phyloP scores from a whole-genome alignment of 331 rosid species.

The Arachis monticola region DNA sequence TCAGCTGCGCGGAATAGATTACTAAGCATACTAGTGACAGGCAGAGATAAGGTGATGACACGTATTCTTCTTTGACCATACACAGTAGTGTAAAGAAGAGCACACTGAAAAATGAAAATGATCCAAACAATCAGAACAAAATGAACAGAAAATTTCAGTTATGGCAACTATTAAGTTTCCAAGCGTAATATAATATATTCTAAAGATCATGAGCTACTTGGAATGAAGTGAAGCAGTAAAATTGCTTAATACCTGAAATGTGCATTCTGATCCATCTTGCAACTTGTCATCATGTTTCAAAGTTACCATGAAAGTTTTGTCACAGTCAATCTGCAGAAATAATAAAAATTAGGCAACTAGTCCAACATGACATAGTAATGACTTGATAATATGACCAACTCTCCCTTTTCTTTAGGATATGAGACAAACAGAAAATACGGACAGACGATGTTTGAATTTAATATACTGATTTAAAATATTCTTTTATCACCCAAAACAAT shows the following conservation, averaged over 20 bases:
- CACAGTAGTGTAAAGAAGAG: slow-evolving; percentile 93
- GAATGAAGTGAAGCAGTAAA: slow-evolving; percentile 37
- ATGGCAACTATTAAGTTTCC: slow-evolving; percentile 19
- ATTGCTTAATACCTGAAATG: slow-evolving; percentile 78
- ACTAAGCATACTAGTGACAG: slow-evolving; percentile 94
- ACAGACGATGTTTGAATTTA: not conserved
- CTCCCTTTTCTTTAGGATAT: not conserved
- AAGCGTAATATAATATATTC: not conserved
- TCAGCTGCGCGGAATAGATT: slow-evolving; percentile 95
- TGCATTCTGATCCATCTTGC: slow-evolving; percentile 97
- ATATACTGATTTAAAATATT: no score
- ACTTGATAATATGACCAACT: not conserved
- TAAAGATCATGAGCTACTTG: slow-evolving; percentile 30
- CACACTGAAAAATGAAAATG: slow-evolving; percentile 63
- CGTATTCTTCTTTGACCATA: slow-evolving; percentile 96
- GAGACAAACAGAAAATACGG: not conserved
- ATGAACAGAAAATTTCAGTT: slow-evolving; percentile 26
- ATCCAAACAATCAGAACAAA: slow-evolving; percentile 36
- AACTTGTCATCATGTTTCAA: slow-evolving; percentile 96
- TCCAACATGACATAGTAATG: slow-evolving; percentile 15
- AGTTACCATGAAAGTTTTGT: slow-evolving; percentile 89
- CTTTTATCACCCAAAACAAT: no score
- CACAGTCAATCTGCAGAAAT: slow-evolving; percentile 88
- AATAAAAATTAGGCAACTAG: slow-evolving; percentile 30
- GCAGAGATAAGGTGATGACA: slow-evolving; percentile 82